Percentiles rank a stretch among this genome's conserved stretches.
Evolutionary conservation across 1,139 yeast species (phyloP).

Genomic region (Geotrichum reessii): DNA sequence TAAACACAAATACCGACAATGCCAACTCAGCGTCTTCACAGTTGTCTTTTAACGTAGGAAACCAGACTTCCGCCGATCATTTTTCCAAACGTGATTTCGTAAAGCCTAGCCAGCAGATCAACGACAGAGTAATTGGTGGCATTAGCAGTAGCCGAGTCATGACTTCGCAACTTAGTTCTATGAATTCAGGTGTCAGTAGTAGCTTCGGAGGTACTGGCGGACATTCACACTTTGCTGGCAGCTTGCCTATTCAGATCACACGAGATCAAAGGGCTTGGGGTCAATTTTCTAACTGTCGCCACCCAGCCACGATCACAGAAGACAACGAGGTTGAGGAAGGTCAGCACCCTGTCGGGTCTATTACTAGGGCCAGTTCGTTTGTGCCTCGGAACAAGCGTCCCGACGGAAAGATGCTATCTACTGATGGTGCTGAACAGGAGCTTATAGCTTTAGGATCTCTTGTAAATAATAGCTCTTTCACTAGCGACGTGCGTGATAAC

Average conservation of each 20-base stretch:
- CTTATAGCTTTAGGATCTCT: neutral
- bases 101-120: neutral
- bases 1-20: neutral
- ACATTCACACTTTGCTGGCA: slow-evolving; percentile 13
- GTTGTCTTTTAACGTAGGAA: slow-evolving; percentile 1
- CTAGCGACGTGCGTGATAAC: neutral
- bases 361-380: neutral
- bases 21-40: slow-evolving; percentile 9
- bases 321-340: neutral
- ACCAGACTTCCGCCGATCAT: neutral
- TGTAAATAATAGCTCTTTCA: neutral
- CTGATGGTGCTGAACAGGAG: neutral
- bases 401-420: neutral
- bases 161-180: neutral
- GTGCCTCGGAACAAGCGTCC: neutral
- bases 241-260: slow-evolving; percentile 17
- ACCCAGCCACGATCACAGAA: neutral
- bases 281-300: slow-evolving; percentile 1
- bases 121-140: neutral
- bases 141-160: neutral
- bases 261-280: slow-evolving; percentile 7
- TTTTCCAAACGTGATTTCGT: neutral
- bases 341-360: slow-evolving; percentile 6
- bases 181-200: neutral
- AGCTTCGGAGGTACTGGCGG: neutral